These are phyloP conservation scores for Colletotrichum paranaense DNA, from an alignment of 2,329 filamentous ascomycete genomes.

Conservation along the genomic window DNA sequence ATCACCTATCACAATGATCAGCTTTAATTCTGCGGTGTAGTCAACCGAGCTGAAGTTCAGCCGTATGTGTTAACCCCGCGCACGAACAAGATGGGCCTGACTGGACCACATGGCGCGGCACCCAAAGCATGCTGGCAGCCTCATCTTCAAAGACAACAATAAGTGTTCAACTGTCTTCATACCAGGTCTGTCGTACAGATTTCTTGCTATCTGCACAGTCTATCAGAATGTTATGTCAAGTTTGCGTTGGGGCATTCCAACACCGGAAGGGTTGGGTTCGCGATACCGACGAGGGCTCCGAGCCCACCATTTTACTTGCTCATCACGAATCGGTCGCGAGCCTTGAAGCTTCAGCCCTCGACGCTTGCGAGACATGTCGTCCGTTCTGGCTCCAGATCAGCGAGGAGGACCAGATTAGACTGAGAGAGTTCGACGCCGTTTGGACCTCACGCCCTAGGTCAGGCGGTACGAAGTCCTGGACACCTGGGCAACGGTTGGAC, in stretches of 20 bases:
- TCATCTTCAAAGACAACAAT: background rate
- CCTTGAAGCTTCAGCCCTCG: background rate
- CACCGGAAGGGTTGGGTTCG: slow-evolving; percentile 9
- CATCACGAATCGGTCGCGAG: slow-evolving; percentile 12
- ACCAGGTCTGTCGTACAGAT: no score
- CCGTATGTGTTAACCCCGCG: background rate
- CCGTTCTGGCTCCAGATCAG: slow-evolving; percentile 13
- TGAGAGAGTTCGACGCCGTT: background rate
- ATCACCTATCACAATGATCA: background rate
- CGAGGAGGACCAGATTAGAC: background rate
- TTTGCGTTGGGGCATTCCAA: slow-evolving; percentile 1
- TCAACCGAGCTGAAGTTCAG: background rate
- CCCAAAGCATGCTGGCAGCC: background rate
- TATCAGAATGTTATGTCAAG: background rate
- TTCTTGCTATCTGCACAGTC: no score
- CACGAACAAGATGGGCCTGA: no score
- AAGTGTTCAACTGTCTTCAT: no score
- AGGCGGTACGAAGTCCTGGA: background rate
- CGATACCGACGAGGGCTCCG: background rate
- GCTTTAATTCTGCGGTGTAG: background rate
- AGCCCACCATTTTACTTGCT: background rate
- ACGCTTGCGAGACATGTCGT: slow-evolving; percentile 7
- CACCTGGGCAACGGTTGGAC: background rate
- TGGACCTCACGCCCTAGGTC: background rate
- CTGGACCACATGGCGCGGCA: no score